phyloP scores from a whole-genome alignment of 805 yeast species.

The Kregervanrija delftensis region DNA sequence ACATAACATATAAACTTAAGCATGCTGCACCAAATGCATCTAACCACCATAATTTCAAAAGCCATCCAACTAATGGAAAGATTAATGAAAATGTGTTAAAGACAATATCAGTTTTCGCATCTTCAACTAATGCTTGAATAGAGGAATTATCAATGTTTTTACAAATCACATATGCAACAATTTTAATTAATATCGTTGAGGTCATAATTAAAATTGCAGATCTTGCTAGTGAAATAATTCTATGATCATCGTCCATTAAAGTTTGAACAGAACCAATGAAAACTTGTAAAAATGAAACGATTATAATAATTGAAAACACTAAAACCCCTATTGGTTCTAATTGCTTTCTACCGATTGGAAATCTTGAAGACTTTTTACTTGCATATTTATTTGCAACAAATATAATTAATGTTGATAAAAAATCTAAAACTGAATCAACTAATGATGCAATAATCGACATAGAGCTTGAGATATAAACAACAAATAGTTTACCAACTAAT shows the following conservation, averaged over 20 bases:
- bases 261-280: constrained; percentile 54
- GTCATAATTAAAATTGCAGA: constrained; percentile 56
- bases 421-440: constrained; percentile 69
- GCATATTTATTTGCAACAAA: constrained; percentile 51
- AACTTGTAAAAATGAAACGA: constrained; percentile 66
- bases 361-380: constrained; percentile 28
- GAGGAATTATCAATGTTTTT: constrained; percentile 53
- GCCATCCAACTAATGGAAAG: constrained; percentile 58
- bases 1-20: constrained; percentile 54
- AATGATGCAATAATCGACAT: constrained; percentile 73
- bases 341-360: constrained; percentile 68
- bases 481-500: constrained; percentile 52
- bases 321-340: constrained; percentile 75
- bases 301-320: constrained; percentile 64
- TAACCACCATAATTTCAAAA: constrained; percentile 56
- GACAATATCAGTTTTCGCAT: constrained; percentile 70
- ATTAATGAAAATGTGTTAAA: constrained; percentile 66
- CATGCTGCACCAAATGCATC: constrained; percentile 70
- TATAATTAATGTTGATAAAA: constrained; percentile 68
- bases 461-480: constrained; percentile 59
- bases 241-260: constrained; percentile 30
- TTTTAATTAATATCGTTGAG: constrained; percentile 52
- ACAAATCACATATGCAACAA: constrained; percentile 61
- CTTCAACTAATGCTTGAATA: constrained; percentile 75
- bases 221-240: constrained; percentile 39